Evolutionary conservation across 2,329 filamentous ascomycete species (phyloP).

Genomic region (Pseudopyricularia javanii): DNA sequence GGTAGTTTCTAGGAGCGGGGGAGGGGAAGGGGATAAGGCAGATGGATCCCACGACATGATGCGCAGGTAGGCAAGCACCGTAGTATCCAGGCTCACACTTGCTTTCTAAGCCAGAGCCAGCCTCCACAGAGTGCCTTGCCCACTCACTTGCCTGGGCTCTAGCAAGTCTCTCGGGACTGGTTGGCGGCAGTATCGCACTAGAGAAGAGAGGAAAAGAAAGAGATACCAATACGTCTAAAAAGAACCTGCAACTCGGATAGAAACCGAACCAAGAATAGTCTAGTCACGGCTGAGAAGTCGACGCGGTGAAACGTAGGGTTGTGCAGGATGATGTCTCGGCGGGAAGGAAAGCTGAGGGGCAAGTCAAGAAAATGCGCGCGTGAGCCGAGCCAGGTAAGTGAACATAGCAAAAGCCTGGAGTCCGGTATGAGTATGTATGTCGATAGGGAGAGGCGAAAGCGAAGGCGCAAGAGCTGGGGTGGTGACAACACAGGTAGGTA

Average conservation of each 20-base stretch:
- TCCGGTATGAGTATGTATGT: background rate
- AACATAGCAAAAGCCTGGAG: no score
- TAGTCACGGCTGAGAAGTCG: no score
- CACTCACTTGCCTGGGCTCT: background rate
- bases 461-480: background rate
- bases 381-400: no score
- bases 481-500: background rate
- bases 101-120: background rate
- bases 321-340: no score
- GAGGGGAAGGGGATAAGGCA: background rate
- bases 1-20: background rate
- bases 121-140: background rate
- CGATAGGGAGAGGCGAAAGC: background rate
- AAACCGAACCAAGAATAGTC: no score
- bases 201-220: background rate
- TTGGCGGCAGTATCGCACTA: background rate
- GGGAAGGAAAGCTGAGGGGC: no score
- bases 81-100: background rate
- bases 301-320: no score
- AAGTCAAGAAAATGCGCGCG: no score
- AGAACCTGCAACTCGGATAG: no score
- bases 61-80: background rate
- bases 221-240: no score
- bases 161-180: background rate
- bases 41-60: background rate